Conservation (phyloP, 2,329 filamentous ascomycete genomes). For the Lachnellula willkommii region DNA sequence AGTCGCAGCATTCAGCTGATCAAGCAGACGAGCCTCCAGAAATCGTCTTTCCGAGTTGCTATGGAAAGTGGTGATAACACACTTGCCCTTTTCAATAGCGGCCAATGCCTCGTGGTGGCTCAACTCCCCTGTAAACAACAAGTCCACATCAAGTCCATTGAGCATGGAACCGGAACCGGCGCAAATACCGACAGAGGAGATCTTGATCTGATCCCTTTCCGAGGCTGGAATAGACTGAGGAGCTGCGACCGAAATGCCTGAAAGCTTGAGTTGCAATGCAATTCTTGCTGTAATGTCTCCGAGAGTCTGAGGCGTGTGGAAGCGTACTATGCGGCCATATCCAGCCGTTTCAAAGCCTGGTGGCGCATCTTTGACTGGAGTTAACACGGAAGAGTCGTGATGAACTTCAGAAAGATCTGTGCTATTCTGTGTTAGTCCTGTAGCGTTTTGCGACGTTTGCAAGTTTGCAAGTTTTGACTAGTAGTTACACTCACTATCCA, state of each 20-base stretch:
- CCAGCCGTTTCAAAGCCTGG: slow-evolving; percentile 27
- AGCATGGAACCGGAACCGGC: slow-evolving; percentile 83
- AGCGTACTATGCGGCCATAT: slow-evolving; percentile 31
- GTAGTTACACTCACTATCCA: too few relatives aligned
- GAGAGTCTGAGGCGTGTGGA: slow-evolving; percentile 22
- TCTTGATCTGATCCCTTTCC: slow-evolving; percentile 32
- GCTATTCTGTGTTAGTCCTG: neutral
- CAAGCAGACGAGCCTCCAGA: slow-evolving; percentile 43
- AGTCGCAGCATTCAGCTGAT: slow-evolving; percentile 22
- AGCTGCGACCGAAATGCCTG: slow-evolving; percentile 26
- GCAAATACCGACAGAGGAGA: slow-evolving; percentile 75
- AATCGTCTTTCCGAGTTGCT: slow-evolving; percentile 89
- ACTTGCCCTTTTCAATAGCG: slow-evolving; percentile 76
- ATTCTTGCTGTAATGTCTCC: slow-evolving; percentile 23
- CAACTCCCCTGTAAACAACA: slow-evolving; percentile 89
- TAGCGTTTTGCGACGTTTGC: too few relatives aligned
- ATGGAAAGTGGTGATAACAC: slow-evolving; percentile 82
- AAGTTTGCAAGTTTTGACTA: too few relatives aligned
- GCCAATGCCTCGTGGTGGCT: slow-evolving; percentile 87
- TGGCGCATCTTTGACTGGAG: slow-evolving; percentile 19
- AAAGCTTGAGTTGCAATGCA: slow-evolving; percentile 12
- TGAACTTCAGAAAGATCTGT: neutral
- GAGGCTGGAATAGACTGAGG: slow-evolving; percentile 24
- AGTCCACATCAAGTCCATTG: slow-evolving; percentile 63
- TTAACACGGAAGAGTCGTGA: slow-evolving; percentile 24